These are phyloP conservation scores for Rubia occidens DNA, from an alignment of 305 asterid genomes.

Conservation along the genomic window DNA sequence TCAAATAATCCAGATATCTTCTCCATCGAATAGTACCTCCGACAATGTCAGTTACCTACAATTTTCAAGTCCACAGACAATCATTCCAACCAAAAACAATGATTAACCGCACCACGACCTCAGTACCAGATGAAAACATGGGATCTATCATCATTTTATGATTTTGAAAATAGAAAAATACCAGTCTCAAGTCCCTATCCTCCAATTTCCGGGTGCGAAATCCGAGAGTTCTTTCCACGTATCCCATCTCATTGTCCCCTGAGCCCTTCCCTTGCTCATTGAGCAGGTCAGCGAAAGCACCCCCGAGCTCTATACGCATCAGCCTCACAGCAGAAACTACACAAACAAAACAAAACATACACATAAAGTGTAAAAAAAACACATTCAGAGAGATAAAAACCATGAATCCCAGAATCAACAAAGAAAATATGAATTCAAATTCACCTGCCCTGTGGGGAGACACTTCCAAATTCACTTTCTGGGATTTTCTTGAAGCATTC, in stretches of 20 bases:
- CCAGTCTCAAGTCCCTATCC: slow-evolving; percentile 88
- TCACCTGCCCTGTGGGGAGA: slow-evolving; percentile 96
- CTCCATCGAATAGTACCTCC: slow-evolving; percentile 97
- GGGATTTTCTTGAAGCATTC: slow-evolving; percentile 27
- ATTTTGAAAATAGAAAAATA: slow-evolving; percentile 18
- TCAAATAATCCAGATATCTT: slow-evolving; percentile 86
- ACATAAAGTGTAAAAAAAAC: not conserved
- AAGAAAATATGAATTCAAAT: slow-evolving; percentile 12
- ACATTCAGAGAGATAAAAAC: not conserved
- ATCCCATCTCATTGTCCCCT: slow-evolving; percentile 83
- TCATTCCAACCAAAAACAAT: not conserved
- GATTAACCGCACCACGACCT: not conserved
- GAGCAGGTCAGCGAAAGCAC: slow-evolving; percentile 89
- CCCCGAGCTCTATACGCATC: slow-evolving; percentile 86
- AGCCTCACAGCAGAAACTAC: slow-evolving; percentile 85
- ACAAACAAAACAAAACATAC: not conserved
- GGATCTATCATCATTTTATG: not conserved
- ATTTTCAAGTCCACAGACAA: slow-evolving; percentile 14
- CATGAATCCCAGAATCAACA: not conserved
- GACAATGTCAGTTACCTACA: slow-evolving; percentile 81
- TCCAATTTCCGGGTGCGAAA: slow-evolving; percentile 73
- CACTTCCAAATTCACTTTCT: slow-evolving; percentile 55
- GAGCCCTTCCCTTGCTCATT: slow-evolving; percentile 93
- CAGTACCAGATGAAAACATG: not conserved
- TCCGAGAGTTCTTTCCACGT: slow-evolving; percentile 90